Conservation (phyloP, 2,329 filamentous ascomycete species). For the Cladophialophora psammophila region DNA sequence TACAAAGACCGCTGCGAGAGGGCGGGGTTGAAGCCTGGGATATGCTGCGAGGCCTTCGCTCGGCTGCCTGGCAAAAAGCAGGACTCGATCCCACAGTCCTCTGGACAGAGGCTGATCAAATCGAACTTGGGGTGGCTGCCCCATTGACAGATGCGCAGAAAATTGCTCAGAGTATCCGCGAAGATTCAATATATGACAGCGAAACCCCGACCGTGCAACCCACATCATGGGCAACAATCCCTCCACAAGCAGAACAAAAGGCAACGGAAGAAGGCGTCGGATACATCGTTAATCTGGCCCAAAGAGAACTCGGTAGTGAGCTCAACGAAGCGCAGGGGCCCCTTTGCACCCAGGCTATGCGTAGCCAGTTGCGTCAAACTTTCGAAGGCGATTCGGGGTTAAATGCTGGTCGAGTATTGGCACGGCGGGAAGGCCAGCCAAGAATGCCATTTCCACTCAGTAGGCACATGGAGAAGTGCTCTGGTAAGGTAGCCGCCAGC, state of each 20-base stretch:
- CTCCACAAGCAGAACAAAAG: background rate
- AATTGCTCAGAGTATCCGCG: constrained; percentile 39
- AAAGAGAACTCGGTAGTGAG: constrained; percentile 9
- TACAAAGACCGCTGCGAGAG: constrained; percentile 54
- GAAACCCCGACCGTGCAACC: background rate
- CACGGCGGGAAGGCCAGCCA: constrained; percentile 25
- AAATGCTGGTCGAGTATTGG: constrained; percentile 18
- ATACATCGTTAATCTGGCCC: constrained; percentile 26
- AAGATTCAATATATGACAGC: constrained; percentile 36
- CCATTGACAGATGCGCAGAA: constrained; percentile 37
- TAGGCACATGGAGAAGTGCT: constrained; percentile 24
- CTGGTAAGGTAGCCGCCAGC: constrained; percentile 8
- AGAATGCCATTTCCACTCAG: constrained; percentile 36
- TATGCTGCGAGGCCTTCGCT: constrained; percentile 56
- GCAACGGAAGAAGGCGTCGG: constrained; percentile 17
- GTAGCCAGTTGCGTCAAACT: constrained; percentile 23
- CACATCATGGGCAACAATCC: background rate
- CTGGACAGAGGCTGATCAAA: constrained; percentile 57
- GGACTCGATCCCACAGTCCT: constrained; percentile 55
- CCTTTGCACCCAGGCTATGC: constrained; percentile 14
- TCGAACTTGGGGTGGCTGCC: constrained; percentile 46
- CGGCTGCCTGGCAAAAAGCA: constrained; percentile 58
- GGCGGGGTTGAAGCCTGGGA: constrained; percentile 59
- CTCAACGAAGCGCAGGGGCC: constrained; percentile 11
- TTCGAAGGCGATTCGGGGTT: constrained; percentile 21